Evolutionary conservation across 148 eudicot species (phyloP), one percentile per base, ranked within the genome.

Genomic region (Chenopodium album): DNA sequence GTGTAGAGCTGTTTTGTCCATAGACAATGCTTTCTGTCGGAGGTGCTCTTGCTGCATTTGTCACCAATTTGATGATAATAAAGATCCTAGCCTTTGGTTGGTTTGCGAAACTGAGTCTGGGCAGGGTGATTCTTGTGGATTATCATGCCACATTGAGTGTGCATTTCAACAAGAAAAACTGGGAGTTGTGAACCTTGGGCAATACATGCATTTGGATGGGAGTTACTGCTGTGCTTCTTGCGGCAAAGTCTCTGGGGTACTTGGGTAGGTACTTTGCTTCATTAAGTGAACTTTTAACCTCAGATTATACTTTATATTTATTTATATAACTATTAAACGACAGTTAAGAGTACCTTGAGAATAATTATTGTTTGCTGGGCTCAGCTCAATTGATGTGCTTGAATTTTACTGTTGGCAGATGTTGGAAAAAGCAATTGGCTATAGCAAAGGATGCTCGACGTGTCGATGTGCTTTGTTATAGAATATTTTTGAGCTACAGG

Each of bases 1-100:
- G 29, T 94, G 99, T 75, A 88, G 93, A 80, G 94, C 95, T 75
- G 79, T 84, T 79, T 76, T 94, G 82, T 85, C 92, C 4, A 75
- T 76, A 10, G 89, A 88, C 77, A 90, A 92, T 83, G 85, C 87
- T 8, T 96, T 94, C 83, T 92, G 99, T 88, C 88, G 87, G 86
- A 91, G 99, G 86, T 96, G 99, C 82, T 96, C 99, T 17, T 95
- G 99, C 85, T 94, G 92, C 87, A 93, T 95, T 22, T 95, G 98
- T 79, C 94, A 89, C 86, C 84, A 62, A 48, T 93, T 90, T 87
- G 98, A 95, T 89, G 98, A 92, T 80, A 93, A 93, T 78, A 95
- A 95, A 84, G 98, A 95, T 87, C 97, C 98, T 10, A 93, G 97
- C 85, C 96, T 92, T 81, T 95, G 98, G 98, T 76, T 95, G 76